Evolutionary conservation across 768 basidiomycete species (phyloP), one percentile per base, ranked within the genome.

Genomic region (Lactarius deliciosus): DNA sequence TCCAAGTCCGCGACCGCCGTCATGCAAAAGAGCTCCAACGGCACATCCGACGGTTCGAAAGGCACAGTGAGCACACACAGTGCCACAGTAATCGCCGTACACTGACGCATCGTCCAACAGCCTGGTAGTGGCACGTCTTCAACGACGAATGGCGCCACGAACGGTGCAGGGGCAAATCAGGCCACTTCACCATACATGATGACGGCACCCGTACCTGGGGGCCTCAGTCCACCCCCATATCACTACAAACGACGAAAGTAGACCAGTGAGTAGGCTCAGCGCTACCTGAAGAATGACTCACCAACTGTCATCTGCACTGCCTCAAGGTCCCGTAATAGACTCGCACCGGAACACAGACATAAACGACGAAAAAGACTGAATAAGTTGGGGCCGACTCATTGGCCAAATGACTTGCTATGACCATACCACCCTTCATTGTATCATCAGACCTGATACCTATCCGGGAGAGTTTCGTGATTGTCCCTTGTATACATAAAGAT

Each of bases 21-120:
- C 61, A 64, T 68, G 58, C 66, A 68, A 55, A 67, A 67, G 62
- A 45, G 40, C 66, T 18, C 61, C 25, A 64, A 63, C 8, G 63
- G 57, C 5, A 45, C 66, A 20, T 15, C 38, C 41, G 66, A 68
- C 28, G n/a, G 66, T 20, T 96, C 97, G 75, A 95, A 98, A 58
- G 96, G 85, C 22, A 95, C 96, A 74, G 96, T 98, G 75, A 98
- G 76, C 76, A 98, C 95, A 11, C 65, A 86, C 83, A 54, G 94
- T 85, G 84, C 74, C 98, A 92, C 76, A 96, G 94, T 68, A 96
- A 95, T 62, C 96, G 86, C 79, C 98, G 96, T n/a, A 89, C 92
- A 94, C 94, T 28, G 50, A 75, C 94, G 92, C 56, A 90, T 91
- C 92, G 92, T 32, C 6, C 32, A 94, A 74, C 94, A 94, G 57